phyloP scores from a whole-genome alignment of 257 asterid species.

The Cinchona pubescens region DNA sequence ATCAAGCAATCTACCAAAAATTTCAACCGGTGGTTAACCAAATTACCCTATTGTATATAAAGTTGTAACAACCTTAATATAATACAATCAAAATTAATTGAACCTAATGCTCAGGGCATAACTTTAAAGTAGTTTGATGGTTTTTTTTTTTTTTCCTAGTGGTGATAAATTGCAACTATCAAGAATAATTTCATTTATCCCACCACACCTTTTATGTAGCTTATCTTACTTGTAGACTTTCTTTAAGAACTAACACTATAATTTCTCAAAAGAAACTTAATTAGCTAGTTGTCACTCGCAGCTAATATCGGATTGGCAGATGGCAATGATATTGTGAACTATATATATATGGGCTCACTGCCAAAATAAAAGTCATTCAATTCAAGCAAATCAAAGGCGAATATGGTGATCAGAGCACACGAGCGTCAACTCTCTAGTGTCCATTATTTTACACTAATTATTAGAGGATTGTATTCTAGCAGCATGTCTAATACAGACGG shows the following conservation, averaged over 20 bases:
- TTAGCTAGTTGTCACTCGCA: constrained; percentile 2
- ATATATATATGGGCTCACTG: not conserved
- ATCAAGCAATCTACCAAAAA: not conserved
- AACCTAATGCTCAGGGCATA: not conserved
- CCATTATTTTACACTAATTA: not conserved
- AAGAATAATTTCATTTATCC: not conserved
- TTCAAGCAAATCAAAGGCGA: not conserved
- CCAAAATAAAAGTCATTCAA: constrained; percentile 1
- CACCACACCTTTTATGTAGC: too few species aligned
- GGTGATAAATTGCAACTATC: not conserved
- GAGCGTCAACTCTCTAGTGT: not conserved
- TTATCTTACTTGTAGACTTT: not conserved
- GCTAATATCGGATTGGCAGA: not conserved
- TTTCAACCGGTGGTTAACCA: constrained; percentile 12
- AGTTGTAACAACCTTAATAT: not conserved
- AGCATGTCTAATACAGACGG: not conserved
- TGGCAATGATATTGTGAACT: not conserved
- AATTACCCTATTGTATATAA: not conserved
- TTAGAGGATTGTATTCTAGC: not conserved
- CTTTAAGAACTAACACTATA: not conserved
- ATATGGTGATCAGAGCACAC: not conserved
- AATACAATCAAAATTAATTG: not conserved
- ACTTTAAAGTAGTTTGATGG: too few species aligned
- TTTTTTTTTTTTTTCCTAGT: not conserved
- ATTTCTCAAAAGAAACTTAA: not conserved